Conservation (phyloP, 805 yeast species). For the Groenewaldozyma salmanticensis region DNA sequence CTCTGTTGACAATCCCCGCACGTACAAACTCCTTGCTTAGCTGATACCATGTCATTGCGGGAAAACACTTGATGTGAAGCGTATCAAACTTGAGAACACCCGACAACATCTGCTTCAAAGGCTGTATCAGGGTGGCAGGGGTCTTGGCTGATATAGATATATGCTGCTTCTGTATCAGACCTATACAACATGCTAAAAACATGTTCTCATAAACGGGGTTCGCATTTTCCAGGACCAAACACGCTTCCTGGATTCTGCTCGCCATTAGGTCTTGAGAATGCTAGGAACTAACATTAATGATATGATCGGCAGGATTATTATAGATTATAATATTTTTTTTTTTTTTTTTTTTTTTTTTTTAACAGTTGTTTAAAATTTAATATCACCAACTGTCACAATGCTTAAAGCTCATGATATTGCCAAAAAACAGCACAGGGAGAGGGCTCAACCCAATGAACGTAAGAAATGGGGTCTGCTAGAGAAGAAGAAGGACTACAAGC, state of each 20-base stretch:
- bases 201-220: conserved; percentile 1
- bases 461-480: conserved; percentile 76
- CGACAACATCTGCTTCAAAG: neutral
- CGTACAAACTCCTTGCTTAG: neutral
- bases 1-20: neutral
- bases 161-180: neutral
- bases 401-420: conserved; percentile 62
- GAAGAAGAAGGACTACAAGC: conserved; percentile 78
- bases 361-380: no score
- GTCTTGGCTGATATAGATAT: neutral
- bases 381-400: no score
- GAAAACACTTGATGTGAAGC: neutral
- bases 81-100: neutral
- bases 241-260: no score
- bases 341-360: no score
- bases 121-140: neutral
- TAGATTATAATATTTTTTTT: no score
- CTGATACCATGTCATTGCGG: neutral
- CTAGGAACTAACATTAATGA: no score
- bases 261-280: no score
- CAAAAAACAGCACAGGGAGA: conserved; percentile 92
- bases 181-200: neutral
- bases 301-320: no score
- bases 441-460: conserved; percentile 76
- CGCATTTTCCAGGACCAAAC: no score